phyloP scores from a whole-genome alignment of 768 basidiomycete species.

The Glaciozyma martinii region DNA sequence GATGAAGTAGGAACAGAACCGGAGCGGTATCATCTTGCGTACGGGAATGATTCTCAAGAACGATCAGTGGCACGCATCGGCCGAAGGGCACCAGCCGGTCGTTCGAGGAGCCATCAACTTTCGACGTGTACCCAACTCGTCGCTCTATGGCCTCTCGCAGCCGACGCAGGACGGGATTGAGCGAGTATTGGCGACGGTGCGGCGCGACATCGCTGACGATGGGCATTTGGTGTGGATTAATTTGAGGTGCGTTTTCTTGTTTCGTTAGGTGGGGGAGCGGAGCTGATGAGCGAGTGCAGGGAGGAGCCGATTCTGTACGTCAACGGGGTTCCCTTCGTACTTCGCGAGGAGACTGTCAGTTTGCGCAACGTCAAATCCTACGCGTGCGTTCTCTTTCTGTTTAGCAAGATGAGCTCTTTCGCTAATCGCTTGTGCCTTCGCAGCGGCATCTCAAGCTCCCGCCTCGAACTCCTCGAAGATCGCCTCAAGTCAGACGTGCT shows the following conservation, averaged over 20 bases:
- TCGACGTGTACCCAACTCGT: constrained; percentile 66
- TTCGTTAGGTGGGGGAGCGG: background rate
- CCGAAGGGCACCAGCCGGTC: constrained; percentile 37
- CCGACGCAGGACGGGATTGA: constrained; percentile 81
- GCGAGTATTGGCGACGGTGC: constrained; percentile 16
- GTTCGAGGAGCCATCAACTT: constrained; percentile 94
- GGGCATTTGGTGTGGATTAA: constrained; percentile 71
- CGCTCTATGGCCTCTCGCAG: constrained; percentile 87
- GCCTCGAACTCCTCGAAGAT: constrained; percentile 83
- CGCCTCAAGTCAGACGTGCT: constrained; percentile 79
- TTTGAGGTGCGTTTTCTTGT: constrained; percentile 45
- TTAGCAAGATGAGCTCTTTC: background rate
- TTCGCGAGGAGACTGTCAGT: constrained; percentile 69
- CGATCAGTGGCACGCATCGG: constrained; percentile 39
- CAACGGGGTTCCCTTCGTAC: constrained; percentile 83
- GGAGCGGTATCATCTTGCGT: constrained; percentile 85
- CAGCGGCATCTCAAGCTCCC: constrained; percentile 82
- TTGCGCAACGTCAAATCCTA: constrained; percentile 88
- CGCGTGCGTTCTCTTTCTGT: background rate
- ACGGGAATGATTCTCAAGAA: constrained; percentile 61
- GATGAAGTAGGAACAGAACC: constrained; percentile 49
- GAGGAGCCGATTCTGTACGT: constrained; percentile 69
- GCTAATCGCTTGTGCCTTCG: constrained; percentile 36
- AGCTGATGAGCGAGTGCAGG: background rate
- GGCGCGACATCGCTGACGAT: background rate